Evolutionary conservation across 257 asterid genomes (phyloP), one percentile per base, ranked within the genome.

Genomic region (Scutellaria barbata): DNA sequence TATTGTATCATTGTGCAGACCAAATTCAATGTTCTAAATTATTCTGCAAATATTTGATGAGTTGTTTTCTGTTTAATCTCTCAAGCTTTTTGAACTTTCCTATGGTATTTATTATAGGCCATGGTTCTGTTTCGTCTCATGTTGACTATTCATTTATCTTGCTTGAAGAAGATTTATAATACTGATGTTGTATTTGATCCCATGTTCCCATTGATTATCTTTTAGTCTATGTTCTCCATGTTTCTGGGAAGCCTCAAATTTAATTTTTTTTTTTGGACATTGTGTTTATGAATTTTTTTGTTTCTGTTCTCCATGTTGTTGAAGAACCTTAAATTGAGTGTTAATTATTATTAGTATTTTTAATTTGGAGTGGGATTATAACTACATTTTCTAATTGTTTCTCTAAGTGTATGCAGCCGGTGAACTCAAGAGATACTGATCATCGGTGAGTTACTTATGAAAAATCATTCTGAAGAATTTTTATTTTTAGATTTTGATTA

Each of bases 361-460:
- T 16, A 3, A 10, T 68, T 30, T 74, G 45, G 45, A 22, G 43
- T 50, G 53, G 50, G 69, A 6, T 68, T 74, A 59, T 39, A 16
- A 17, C 61, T 30, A 18, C 20, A 54, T 39, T 66, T 68, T 60
- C 80, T 81, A 71, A 86, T 69, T 35, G 30, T 67, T 62, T 77
- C 65, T 78, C 71, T 77, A 17, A 57, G 63, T 71, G 58, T 66
- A 59, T 83, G 84, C 96, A 94, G 98, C 81, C 59, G 67, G 74
- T 80, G 56, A 79, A 66, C 74, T 69, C 92, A 55, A 84, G 89
- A 70, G 86, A 74, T 40, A 52, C 79, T 57, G 96, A 88, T 58
- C 82, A 81, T 65, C 60, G 83, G 97, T 94, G 74, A 88, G 95
- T 73, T 77, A 22, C 25, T 22, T 22, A 57, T 51, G 42, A 17